A percentile compares a stretch with the other conserved stretches of the same genome.
Conservation (phyloP, 768 basidiomycete species). For the Calocera cornea region DNA sequence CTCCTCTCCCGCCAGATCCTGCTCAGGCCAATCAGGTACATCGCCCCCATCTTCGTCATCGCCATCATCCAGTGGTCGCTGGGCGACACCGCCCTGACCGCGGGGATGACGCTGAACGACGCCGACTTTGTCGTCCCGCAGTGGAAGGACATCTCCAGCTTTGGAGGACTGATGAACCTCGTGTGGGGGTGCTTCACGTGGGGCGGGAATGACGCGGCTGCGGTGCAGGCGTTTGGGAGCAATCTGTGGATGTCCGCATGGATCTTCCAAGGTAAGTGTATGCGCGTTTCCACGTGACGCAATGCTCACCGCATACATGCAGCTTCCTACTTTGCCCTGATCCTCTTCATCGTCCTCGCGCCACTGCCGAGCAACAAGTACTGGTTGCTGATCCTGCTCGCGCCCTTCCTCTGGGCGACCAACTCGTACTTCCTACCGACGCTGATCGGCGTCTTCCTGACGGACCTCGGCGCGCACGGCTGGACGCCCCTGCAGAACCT, state of each 20-base stretch:
- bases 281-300: not conserved
- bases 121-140: not conserved
- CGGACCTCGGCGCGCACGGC: not conserved
- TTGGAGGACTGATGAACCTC: not conserved
- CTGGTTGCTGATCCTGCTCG: not conserved
- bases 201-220: not conserved
- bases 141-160: not conserved
- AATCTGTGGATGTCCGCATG: not conserved
- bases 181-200: not conserved
- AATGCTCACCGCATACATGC: not conserved
- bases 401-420: not conserved
- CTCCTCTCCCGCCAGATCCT: not conserved
- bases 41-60: not conserved
- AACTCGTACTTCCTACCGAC: slow-evolving; percentile 2
- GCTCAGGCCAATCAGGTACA: not conserved
- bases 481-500: not conserved
- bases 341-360: not conserved
- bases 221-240: not conserved
- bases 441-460: slow-evolving; percentile 1
- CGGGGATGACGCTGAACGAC: not conserved
- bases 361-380: not conserved
- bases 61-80: not conserved
- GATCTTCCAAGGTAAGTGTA: not conserved
- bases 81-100: not conserved
- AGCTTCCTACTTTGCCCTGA: slow-evolving; percentile 1